Conservation (phyloP, 768 basidiomycete genomes). For the Boletus rufocinnamomeus region DNA sequence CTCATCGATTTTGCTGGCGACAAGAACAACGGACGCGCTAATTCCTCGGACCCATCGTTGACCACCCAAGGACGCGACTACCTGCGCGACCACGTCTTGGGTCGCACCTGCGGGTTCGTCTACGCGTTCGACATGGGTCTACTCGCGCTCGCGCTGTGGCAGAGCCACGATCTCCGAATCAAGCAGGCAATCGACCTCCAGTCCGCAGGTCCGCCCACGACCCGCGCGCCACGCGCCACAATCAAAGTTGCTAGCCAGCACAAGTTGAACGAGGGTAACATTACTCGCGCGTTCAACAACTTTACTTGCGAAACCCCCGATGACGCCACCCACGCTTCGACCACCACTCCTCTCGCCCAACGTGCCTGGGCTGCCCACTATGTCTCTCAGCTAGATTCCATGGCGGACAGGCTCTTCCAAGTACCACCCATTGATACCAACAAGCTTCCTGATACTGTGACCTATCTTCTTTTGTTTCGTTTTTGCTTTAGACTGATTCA, state of each 20-base stretch:
- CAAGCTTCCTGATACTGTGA: slow-evolving; percentile 26
- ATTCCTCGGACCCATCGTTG: slow-evolving; percentile 19
- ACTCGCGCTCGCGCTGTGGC: slow-evolving; percentile 34
- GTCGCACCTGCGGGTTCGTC: slow-evolving; percentile 29
- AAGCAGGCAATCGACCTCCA: slow-evolving; percentile 36
- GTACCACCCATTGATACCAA: slow-evolving; percentile 32
- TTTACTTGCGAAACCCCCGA: slow-evolving; percentile 6
- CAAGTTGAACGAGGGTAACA: slow-evolving; percentile 17
- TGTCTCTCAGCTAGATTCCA: slow-evolving; percentile 23
- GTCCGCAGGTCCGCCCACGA: slow-evolving; percentile 13
- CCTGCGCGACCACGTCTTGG: slow-evolving; percentile 32
- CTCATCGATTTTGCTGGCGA: slow-evolving; percentile 28
- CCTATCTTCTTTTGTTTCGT: neutral
- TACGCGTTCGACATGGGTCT: slow-evolving; percentile 35
- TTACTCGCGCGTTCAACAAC: slow-evolving; percentile 15
- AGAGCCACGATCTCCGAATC: slow-evolving; percentile 36
- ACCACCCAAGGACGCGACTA: slow-evolving; percentile 27
- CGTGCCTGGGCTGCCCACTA: slow-evolving; percentile 38
- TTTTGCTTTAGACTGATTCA: neutral
- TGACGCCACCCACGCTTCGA: neutral
- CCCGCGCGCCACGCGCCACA: slow-evolving; percentile 24
- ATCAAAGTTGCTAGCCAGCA: slow-evolving; percentile 18
- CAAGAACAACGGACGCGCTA: slow-evolving; percentile 39
- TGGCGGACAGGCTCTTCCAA: slow-evolving; percentile 25
- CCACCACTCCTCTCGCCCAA: slow-evolving; percentile 26